phyloP scores from a whole-genome alignment of 495 filamentous ascomycete species.

The Oidiodendron maius region DNA sequence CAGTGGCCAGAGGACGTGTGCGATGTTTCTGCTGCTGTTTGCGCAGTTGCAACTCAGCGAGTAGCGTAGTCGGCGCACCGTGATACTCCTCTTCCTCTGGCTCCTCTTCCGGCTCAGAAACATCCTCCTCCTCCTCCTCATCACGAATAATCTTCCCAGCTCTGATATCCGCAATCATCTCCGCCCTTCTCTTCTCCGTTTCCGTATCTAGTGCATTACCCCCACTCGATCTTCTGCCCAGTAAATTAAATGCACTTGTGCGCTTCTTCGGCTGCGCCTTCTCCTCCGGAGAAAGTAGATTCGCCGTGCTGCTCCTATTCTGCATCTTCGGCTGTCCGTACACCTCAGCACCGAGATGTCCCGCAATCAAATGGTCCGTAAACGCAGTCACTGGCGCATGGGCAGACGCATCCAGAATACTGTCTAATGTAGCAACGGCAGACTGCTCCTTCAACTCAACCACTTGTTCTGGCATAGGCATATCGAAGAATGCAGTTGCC shows the following conservation, averaged over 20 bases:
- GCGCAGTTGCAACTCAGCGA: slow-evolving; percentile 86
- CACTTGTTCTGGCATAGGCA: slow-evolving; percentile 45
- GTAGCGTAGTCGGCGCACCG: slow-evolving; percentile 77
- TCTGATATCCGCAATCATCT: slow-evolving; percentile 10
- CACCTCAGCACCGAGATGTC: slow-evolving; percentile 60
- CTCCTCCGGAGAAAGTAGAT: slow-evolving; percentile 5
- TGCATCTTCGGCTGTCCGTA: slow-evolving; percentile 36
- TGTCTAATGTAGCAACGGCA: slow-evolving; percentile 84
- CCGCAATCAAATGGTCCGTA: slow-evolving; percentile 85
- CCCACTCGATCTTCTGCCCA: slow-evolving; percentile 17
- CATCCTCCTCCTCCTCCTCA: slow-evolving; percentile 16
- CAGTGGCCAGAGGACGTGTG: slow-evolving; percentile 58
- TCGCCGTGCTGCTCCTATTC: slow-evolving; percentile 11
- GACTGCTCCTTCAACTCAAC: slow-evolving; percentile 73
- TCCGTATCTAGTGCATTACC: slow-evolving; percentile 10
- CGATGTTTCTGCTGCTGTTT: slow-evolving; percentile 78
- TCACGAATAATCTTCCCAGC: slow-evolving; percentile 24
- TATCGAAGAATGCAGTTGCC: slow-evolving; percentile 86
- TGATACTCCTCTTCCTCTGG: slow-evolving; percentile 40
- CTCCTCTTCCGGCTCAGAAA: slow-evolving; percentile 19
- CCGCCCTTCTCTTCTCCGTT: slow-evolving; percentile 11
- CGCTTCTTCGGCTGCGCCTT: slow-evolving; percentile 15
- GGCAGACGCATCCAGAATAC: slow-evolving; percentile 90
- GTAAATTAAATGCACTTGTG: slow-evolving; percentile 18
- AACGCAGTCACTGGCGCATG: slow-evolving; percentile 90